Evolutionary conservation across 2,329 filamentous ascomycete species (phyloP).

Genomic region (Venturia asperata): DNA sequence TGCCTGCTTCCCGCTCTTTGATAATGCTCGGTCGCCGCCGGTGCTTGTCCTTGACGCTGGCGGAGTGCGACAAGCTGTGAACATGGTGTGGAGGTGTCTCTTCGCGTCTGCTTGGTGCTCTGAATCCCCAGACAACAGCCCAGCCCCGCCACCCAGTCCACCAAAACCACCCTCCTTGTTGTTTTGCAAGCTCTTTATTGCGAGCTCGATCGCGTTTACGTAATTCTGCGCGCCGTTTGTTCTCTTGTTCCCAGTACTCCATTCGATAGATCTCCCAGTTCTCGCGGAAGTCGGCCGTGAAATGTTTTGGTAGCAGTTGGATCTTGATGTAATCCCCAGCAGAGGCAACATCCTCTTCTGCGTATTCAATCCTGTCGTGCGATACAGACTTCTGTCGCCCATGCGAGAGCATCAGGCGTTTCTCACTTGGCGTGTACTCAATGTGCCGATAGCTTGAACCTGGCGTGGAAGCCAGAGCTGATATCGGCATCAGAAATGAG

Average conservation of each 20-base stretch:
- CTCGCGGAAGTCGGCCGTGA: slow-evolving; percentile 87
- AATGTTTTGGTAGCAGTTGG: slow-evolving; percentile 84
- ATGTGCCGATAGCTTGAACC: slow-evolving; percentile 70
- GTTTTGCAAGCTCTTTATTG: slow-evolving; percentile 54
- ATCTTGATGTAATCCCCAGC: slow-evolving; percentile 91
- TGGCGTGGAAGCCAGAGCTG: slow-evolving; percentile 40
- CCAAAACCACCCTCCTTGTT: slow-evolving; percentile 72
- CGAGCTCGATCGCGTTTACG: slow-evolving; percentile 62
- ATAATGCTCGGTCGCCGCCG: slow-evolving; percentile 8
- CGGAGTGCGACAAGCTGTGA: slow-evolving; percentile 14
- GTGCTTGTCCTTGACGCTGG: slow-evolving; percentile 14
- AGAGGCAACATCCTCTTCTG: slow-evolving; percentile 83
- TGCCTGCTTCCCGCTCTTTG: slow-evolving; percentile 15
- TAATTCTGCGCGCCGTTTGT: slow-evolving; percentile 72
- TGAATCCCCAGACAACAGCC: slow-evolving; percentile 31
- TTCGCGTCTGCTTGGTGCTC: slow-evolving; percentile 21
- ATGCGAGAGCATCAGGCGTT: slow-evolving; percentile 30
- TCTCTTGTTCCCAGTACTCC: slow-evolving; percentile 96
- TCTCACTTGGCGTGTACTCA: slow-evolving; percentile 58
- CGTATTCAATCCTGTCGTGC: slow-evolving; percentile 48
- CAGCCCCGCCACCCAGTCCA: slow-evolving; percentile 68
- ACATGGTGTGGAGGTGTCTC: slow-evolving; percentile 13
- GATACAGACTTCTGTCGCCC: slow-evolving; percentile 44
- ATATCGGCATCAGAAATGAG: slow-evolving; percentile 61
- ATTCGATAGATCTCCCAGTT: slow-evolving; percentile 94